A percentile compares a stretch with the other conserved stretches of the same genome.
Evolutionary conservation across 306 rosid genomes (phyloP).

Genomic region (Begonia loranthoides): DNA sequence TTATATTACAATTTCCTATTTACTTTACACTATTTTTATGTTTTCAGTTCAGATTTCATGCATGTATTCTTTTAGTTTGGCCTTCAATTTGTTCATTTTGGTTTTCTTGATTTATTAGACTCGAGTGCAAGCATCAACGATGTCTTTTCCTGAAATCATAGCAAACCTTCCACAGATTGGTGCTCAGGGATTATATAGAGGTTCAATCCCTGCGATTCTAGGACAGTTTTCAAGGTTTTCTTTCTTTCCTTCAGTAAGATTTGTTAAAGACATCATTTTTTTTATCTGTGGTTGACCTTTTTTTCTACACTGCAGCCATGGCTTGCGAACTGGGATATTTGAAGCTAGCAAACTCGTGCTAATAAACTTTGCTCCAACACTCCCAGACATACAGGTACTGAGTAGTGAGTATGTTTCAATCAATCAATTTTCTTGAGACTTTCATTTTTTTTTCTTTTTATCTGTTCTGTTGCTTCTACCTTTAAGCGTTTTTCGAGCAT

Average conservation of each 20-base stretch:
- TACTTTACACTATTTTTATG: too few relatives aligned
- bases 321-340: constrained; percentile 92
- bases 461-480: too few relatives aligned
- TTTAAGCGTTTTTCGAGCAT: too few relatives aligned
- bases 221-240: constrained; percentile 93
- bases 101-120: constrained; percentile 46
- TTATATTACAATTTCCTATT: too few relatives aligned
- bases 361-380: constrained; percentile 78
- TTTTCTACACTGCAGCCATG: constrained; percentile 64
- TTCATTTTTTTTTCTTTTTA: too few relatives aligned
- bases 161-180: constrained; percentile 93
- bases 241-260: neutral
- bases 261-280: constrained; percentile 6
- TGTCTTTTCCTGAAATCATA: constrained; percentile 88
- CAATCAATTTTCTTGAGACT: too few relatives aligned
- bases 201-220: constrained; percentile 94
- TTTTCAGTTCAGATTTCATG: too few relatives aligned
- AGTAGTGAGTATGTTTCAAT: too few relatives aligned
- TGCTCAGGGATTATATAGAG: constrained; percentile 66
- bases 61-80: neutral
- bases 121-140: constrained; percentile 82
- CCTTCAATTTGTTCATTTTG: constrained; percentile 12
- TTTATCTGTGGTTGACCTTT: constrained; percentile 16
- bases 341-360: constrained; percentile 88
- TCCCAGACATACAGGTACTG: constrained; percentile 90